Conservation (phyloP, 2,329 filamentous ascomycete species). For the Colletotrichum limetticola region DNA sequence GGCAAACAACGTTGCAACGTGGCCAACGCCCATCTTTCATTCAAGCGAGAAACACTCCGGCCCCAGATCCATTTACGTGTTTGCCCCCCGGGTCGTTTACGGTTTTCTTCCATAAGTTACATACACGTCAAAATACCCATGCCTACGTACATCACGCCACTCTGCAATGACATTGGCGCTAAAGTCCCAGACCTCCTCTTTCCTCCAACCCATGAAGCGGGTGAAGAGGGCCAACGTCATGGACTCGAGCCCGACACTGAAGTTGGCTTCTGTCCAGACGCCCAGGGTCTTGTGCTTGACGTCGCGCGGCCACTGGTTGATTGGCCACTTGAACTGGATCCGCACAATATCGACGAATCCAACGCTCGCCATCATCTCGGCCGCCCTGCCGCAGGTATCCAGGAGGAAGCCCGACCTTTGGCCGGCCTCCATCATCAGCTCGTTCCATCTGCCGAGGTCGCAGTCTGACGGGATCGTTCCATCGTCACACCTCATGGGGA, state of each 20-base stretch:
- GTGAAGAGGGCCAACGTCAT: constrained; percentile 42
- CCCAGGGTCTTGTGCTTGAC: constrained; percentile 40
- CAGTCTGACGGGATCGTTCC: constrained; percentile 39
- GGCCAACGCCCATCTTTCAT: neutral
- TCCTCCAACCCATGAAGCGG: constrained; percentile 40
- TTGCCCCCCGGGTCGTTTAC: neutral
- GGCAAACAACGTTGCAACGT: neutral
- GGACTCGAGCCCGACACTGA: constrained; percentile 38
- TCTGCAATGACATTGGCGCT: constrained; percentile 35
- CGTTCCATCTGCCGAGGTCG: constrained; percentile 41
- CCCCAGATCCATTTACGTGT: too few species aligned
- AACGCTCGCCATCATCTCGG: constrained; percentile 39
- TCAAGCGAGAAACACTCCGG: neutral
- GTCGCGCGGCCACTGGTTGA: constrained; percentile 43
- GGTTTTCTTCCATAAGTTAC: constrained; percentile 37
- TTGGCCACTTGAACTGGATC: constrained; percentile 40
- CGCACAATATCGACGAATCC: constrained; percentile 42
- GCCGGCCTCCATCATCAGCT: constrained; percentile 44
- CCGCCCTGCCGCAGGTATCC: constrained; percentile 41
- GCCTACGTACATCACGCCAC: constrained; percentile 32
- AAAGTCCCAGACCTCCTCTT: constrained; percentile 40
- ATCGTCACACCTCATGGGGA: constrained; percentile 45
- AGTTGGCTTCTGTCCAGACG: constrained; percentile 38
- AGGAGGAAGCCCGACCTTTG: constrained; percentile 41
- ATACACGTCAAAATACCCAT: constrained; percentile 37